Base-by-base conservation (phyloP, 1,284 basidiomycete species). In the Boletus sp. region DNA sequence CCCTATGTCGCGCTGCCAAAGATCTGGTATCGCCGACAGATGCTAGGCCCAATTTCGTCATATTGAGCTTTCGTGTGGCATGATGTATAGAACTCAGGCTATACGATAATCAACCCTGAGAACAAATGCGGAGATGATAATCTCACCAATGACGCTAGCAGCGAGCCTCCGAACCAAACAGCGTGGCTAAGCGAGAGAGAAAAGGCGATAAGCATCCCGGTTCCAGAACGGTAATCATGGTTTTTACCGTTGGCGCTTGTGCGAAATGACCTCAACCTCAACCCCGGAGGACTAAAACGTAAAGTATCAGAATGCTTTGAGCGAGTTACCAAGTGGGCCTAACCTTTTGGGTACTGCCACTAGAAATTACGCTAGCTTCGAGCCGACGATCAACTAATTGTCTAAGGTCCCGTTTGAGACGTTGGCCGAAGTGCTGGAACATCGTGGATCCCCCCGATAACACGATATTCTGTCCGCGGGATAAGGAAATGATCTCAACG, bases 61-160 rank as follows among this genome's bases (percentile, higher is more conserved):
- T 98, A 98, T 70, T 98, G 94, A 18, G 92, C 93, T 75, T 97
- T 96, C 61, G 93, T 95, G 79, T 98, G 95, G 77, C 95, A 97
- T 58, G 89, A 96, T n/a, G 88, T 89, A 78, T 97, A 96, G 76
- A 99, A 99, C 73, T 98, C 96, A 65, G 96, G 95, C 86, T 96
- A 67, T 41, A 24, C 27, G 46, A 31, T 41, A 33, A 31, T 61
- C 58, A 58, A n/a, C 18, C 42, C 42, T 22, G 53, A 27, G 16
- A 47, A 13, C 27, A 44, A 18, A 50, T 20, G 15, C 11, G 36
- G 16, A 35, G 20, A 35, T n/a, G 33, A 31, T 3, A 22, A n/a
- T 47, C 56, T 55, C 66, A 94, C 92, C 64, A 96, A 82, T 54
- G 92, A 94, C 15, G 95, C 96, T 68, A 98, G 83, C 47, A 99